These are phyloP conservation scores for Trichomonas vaginalis DNA, from an alignment of 208 protist genomes.

Conservation along the genomic window DNA sequence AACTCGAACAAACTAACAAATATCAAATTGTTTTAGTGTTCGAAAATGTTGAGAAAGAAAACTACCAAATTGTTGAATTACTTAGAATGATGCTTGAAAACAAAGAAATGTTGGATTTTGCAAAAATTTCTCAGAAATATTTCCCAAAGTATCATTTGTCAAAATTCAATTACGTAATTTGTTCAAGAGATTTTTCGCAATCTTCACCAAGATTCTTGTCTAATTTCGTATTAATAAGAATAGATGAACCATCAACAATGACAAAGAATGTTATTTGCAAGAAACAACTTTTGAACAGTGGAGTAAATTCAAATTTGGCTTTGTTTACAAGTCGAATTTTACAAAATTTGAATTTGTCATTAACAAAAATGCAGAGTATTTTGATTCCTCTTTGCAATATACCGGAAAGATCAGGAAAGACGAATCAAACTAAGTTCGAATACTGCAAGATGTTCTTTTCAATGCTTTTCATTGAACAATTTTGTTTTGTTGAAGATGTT, in stretches of 20 bases:
- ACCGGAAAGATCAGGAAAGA: not conserved
- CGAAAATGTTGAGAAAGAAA: not conserved
- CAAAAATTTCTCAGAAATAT: not conserved
- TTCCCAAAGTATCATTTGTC: not conserved
- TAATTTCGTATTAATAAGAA: not conserved
- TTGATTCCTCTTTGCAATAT: not conserved
- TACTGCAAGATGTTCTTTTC: not conserved
- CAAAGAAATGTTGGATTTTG: not conserved
- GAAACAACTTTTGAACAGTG: not conserved
- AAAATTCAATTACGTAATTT: not conserved
- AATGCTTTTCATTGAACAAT: not conserved
- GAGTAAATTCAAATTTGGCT: not conserved
- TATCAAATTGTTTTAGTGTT: not conserved
- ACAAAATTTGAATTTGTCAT: not conserved
- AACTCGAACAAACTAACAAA: not conserved
- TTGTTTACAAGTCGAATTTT: not conserved
- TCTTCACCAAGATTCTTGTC: not conserved
- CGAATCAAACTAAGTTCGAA: not conserved
- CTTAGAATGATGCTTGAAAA: not conserved
- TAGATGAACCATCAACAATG: not conserved
- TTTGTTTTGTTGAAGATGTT: not conserved
- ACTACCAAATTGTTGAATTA: not conserved
- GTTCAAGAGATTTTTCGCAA: not conserved
- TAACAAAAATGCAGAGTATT: not conserved
- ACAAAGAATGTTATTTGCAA: not conserved